Evolutionary conservation across 208 protist species (phyloP).

Genomic region (Blastocrithidia nonstop): DNA sequence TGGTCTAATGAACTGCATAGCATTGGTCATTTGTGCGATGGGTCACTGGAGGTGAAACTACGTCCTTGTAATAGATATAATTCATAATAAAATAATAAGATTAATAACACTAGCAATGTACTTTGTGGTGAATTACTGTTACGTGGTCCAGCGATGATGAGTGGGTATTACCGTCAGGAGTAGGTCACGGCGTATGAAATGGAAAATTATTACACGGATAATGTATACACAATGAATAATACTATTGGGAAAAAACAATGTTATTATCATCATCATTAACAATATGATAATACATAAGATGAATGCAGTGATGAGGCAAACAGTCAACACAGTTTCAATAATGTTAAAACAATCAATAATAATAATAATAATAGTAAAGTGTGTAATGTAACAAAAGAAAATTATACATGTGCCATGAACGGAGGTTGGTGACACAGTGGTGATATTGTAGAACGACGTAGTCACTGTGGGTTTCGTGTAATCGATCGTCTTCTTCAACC

Average conservation of each 20-base stretch:
- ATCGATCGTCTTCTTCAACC: constrained; percentile 49
- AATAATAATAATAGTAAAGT: not conserved
- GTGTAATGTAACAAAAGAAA: too few species aligned
- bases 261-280: not conserved
- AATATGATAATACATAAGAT: not conserved
- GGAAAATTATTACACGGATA: too few species aligned
- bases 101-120: constrained; percentile 8
- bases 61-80: constrained; percentile 31
- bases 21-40: constrained; percentile 28
- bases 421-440: constrained; percentile 60
- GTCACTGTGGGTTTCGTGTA: constrained; percentile 35
- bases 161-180: constrained; percentile 72
- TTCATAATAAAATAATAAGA: too few species aligned
- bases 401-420: too few species aligned
- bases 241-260: too few species aligned
- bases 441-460: constrained; percentile 34
- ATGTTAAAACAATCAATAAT: not conserved
- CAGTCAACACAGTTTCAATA: too few species aligned
- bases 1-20: constrained; percentile 9
- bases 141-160: constrained; percentile 33
- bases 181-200: constrained; percentile 48
- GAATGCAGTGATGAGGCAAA: not conserved
- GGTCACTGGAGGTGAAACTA: constrained; percentile 69
- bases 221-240: too few species aligned
- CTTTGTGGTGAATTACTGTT: constrained; percentile 61